Conservation (phyloP, 2,329 filamentous ascomycete genomes). For the Didymella exigua region DNA sequence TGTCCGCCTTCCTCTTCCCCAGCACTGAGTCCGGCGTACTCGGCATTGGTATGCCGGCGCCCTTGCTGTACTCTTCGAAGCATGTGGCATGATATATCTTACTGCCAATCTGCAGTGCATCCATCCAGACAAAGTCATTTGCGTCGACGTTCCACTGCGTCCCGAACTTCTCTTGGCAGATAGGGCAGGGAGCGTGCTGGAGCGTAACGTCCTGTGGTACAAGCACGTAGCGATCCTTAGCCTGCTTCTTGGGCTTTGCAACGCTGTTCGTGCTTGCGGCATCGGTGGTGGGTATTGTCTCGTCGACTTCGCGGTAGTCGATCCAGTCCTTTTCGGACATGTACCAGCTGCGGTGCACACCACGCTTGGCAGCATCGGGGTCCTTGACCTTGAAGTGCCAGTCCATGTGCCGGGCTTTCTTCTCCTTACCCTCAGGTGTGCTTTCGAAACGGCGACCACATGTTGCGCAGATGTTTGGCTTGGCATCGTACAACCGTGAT, state of each 20-base stretch:
- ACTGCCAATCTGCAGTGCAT: slow-evolving; percentile 77
- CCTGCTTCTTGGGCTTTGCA: slow-evolving; percentile 56
- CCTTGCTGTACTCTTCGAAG: slow-evolving; percentile 67
- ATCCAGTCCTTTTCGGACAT: slow-evolving; percentile 96
- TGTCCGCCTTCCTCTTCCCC: slow-evolving; percentile 46
- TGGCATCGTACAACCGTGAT: slow-evolving; percentile 75
- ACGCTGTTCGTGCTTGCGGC: slow-evolving; percentile 44
- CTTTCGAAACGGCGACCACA: slow-evolving; percentile 86
- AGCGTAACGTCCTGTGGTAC: slow-evolving; percentile 80
- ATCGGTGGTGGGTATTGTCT: slow-evolving; percentile 54
- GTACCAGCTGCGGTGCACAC: slow-evolving; percentile 93
- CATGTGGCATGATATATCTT: slow-evolving; percentile 91
- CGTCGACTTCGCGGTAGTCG: slow-evolving; percentile 78
- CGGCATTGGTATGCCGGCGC: slow-evolving; percentile 38
- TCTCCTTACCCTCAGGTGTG: slow-evolving; percentile 77
- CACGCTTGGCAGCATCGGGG: slow-evolving; percentile 81
- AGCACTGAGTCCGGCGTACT: slow-evolving; percentile 46
- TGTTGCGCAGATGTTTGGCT: slow-evolving; percentile 86
- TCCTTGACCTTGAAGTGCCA: slow-evolving; percentile 98
- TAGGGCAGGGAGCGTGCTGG: slow-evolving; percentile 81
- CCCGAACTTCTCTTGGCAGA: slow-evolving; percentile 95
- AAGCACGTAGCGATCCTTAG: slow-evolving; percentile 73
- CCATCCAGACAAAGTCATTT: slow-evolving; percentile 97
- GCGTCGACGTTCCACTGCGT: slow-evolving; percentile 89
- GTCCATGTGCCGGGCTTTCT: slow-evolving; percentile 91